Percentiles rank a stretch among this genome's conserved stretches.
These are phyloP conservation scores for Pyrenophora seminiperda DNA, from an alignment of 2,329 filamentous ascomycete genomes.

Conservation along the genomic window DNA sequence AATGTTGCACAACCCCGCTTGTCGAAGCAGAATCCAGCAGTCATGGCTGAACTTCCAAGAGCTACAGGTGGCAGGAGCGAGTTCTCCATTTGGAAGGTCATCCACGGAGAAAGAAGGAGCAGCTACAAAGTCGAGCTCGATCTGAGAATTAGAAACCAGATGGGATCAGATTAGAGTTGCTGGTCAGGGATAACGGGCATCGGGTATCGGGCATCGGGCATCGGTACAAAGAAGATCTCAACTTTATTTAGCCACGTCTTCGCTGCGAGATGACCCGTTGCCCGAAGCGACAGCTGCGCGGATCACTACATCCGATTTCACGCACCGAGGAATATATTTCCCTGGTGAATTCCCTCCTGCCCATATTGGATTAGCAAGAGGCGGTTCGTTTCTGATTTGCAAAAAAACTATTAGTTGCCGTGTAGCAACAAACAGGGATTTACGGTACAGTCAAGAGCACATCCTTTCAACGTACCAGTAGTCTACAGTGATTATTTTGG, in stretches of 20 bases:
- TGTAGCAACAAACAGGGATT: too few species aligned
- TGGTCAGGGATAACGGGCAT: too few species aligned
- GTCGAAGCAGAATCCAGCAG: too few species aligned
- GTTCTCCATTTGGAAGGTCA: slow-evolving; percentile 7
- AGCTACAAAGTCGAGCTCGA: not conserved
- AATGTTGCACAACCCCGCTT: too few species aligned
- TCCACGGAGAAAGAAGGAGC: not conserved
- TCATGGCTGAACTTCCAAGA: not conserved
- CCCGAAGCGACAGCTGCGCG: slow-evolving; percentile 18
- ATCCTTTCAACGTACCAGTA: too few species aligned
- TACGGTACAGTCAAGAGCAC: too few species aligned
- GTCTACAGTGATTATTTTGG: too few species aligned
- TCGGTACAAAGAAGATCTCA: slow-evolving; percentile 37
- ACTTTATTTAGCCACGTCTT: slow-evolving; percentile 12
- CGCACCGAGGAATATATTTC: slow-evolving; percentile 1
- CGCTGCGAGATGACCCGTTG: slow-evolving; percentile 29
- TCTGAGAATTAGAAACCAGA: not conserved
- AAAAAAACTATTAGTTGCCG: not conserved
- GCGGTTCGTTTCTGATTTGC: not conserved
- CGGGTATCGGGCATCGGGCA: slow-evolving; percentile 32
- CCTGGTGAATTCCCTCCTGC: not conserved
- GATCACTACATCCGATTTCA: slow-evolving; percentile 1
- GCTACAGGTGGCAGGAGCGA: not conserved
- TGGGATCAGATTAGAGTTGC: slow-evolving; percentile 3
- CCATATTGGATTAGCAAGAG: not conserved